Evolutionary conservation across 352 stramenopile genomes (phyloP).

Genomic region (Paralagenidium karlingii): DNA sequence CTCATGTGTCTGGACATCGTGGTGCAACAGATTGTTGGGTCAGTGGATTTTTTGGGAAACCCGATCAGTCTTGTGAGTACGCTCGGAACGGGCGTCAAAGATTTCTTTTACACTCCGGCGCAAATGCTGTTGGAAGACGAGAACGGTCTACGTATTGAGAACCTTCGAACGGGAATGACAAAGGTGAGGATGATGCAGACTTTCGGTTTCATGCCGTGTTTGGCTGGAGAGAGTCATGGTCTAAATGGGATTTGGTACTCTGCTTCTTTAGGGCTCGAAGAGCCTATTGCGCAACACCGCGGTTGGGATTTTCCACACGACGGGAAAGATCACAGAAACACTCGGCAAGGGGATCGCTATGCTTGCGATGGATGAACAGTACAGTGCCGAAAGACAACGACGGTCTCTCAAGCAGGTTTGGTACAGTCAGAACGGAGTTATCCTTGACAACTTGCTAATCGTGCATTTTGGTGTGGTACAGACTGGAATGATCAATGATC

Average conservation of each 20-base stretch:
- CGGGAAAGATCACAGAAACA: conserved; percentile 81
- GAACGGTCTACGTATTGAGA: conserved; percentile 73
- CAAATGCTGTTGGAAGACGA: conserved; percentile 88
- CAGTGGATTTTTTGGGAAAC: conserved; percentile 84
- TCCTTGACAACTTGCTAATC: neutral
- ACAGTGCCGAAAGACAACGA: conserved; percentile 71
- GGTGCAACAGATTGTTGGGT: conserved; percentile 85
- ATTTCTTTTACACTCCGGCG: conserved; percentile 92
- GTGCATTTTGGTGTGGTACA: neutral
- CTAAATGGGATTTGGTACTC: conserved; percentile 3
- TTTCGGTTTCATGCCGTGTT: neutral
- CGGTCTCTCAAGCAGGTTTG: conserved; percentile 57
- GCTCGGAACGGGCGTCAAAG: conserved; percentile 82
- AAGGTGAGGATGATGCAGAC: conserved; percentile 21
- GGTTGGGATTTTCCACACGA: conserved; percentile 84
- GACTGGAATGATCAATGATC: conserved; percentile 67
- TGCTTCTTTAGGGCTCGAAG: conserved; percentile 79
- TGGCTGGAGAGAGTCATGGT: neutral
- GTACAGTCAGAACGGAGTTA: no score
- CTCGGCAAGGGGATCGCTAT: conserved; percentile 77
- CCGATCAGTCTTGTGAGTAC: conserved; percentile 84
- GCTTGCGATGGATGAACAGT: conserved; percentile 80
- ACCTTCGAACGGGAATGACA: conserved; percentile 78
- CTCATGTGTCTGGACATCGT: neutral
- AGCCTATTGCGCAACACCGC: conserved; percentile 77